Evolutionary conservation across 352 stramenopile genomes (phyloP).

Genomic region (Phytophthora podocarpi): DNA sequence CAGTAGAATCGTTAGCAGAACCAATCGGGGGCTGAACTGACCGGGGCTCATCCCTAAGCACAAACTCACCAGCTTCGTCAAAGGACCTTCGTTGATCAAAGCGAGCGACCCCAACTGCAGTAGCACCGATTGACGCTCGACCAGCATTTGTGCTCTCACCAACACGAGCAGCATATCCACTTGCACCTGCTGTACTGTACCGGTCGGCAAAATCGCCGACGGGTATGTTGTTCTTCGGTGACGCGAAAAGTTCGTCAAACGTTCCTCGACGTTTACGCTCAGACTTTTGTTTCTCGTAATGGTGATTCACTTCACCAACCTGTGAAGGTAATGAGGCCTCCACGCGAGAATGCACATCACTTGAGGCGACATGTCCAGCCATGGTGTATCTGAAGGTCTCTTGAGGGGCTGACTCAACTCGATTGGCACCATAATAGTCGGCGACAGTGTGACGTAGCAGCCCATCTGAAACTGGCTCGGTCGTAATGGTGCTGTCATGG

Average conservation of each 20-base stretch:
- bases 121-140: constrained; percentile 1
- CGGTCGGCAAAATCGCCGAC: not conserved
- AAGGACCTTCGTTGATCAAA: constrained; percentile 50
- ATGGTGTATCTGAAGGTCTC: constrained; percentile 46
- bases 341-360: constrained; percentile 6
- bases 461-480: constrained; percentile 2
- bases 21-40: not conserved
- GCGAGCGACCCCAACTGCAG: constrained; percentile 47
- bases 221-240: constrained; percentile 40
- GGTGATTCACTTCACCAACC: not conserved
- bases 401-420: constrained; percentile 1
- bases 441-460: constrained; percentile 35
- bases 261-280: constrained; percentile 56
- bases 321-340: not conserved
- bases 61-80: constrained; percentile 37
- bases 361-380: constrained; percentile 17
- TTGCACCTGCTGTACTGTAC: constrained; percentile 11
- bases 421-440: constrained; percentile 18
- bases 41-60: constrained; percentile 3
- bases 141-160: constrained; percentile 8
- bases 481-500: not conserved
- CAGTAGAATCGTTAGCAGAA: constrained; percentile 16
- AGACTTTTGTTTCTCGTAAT: constrained; percentile 12
- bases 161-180: constrained; percentile 16
- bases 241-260: constrained; percentile 80